These are phyloP conservation scores for Mucor lusitanicus DNA, from an alignment of 371 early-diverging fungal species.

Conservation along the genomic window DNA sequence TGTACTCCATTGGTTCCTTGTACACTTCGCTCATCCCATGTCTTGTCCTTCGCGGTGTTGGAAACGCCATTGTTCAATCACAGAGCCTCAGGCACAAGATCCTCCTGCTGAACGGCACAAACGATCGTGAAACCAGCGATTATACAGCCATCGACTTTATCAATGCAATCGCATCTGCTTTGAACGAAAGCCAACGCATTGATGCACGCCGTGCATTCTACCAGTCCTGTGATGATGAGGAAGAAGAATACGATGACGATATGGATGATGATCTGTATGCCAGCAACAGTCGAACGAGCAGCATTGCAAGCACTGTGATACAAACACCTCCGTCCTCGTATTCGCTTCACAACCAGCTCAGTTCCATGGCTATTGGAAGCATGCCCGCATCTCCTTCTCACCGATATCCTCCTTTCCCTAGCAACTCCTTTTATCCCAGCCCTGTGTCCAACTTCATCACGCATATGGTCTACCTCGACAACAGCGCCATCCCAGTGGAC, in stretches of 20 bases:
- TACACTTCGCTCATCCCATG: constrained; percentile 77
- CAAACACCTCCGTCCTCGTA: constrained; percentile 17
- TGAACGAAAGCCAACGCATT: constrained; percentile 57
- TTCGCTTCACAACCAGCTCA: constrained; percentile 1
- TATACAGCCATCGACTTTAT: constrained; percentile 76
- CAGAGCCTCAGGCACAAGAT: constrained; percentile 61
- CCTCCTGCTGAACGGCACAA: constrained; percentile 70
- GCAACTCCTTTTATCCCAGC: constrained; percentile 35
- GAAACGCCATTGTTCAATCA: constrained; percentile 63
- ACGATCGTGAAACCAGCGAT: constrained; percentile 70
- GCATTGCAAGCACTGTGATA: constrained; percentile 6
- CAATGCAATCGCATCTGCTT: constrained; percentile 62
- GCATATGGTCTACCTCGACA: constrained; percentile 63
- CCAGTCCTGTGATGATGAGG: constrained; percentile 27
- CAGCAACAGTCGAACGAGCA: constrained; percentile 8
- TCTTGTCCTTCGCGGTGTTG: constrained; percentile 67
- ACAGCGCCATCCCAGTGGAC: constrained; percentile 55
- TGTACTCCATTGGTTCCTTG: constrained; percentile 74
- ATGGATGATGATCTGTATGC: constrained; percentile 6
- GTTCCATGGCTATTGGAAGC: constrained; percentile 14
- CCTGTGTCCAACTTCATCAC: constrained; percentile 66
- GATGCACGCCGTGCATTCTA: constrained; percentile 50
- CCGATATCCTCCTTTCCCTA: constrained; percentile 44
- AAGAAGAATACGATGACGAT: constrained; percentile 13
- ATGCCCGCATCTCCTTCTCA: constrained; percentile 27